phyloP scores from a whole-genome alignment of 225 moss, liverwort and hornwort species.

The Lunularia cruciata region DNA sequence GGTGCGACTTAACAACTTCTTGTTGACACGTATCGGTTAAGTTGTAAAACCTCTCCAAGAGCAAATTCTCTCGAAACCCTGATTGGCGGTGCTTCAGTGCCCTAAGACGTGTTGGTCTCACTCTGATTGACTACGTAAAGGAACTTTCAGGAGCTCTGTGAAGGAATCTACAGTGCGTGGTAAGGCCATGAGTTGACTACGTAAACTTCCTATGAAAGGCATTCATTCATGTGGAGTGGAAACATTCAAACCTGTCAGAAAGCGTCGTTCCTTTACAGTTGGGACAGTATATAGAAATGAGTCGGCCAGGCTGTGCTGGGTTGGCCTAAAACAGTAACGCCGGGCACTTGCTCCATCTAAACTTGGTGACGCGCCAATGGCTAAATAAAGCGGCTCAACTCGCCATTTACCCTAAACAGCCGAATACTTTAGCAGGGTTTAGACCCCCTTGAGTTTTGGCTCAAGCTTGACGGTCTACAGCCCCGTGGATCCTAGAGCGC shows the following conservation, averaged over 20 bases:
- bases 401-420: neutral
- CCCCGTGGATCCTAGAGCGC: too few species aligned
- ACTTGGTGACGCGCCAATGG: neutral
- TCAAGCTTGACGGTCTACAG: neutral
- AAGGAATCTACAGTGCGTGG: neutral
- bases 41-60: too few species aligned
- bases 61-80: too few species aligned
- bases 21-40: too few species aligned
- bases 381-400: neutral
- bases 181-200: neutral
- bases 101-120: too few species aligned
- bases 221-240: neutral
- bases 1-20: too few species aligned
- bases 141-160: neutral
- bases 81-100: too few species aligned
- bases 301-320: neutral
- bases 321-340: neutral
- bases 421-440: too few species aligned
- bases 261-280: conserved; percentile 3
- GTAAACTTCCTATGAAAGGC: neutral
- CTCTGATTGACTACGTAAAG: neutral
- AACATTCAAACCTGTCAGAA: conserved; percentile 8
- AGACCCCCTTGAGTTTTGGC: neutral
- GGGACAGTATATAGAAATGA: neutral
- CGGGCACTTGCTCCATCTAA: neutral